Evolutionary conservation across 352 stramenopile species (phyloP).

Genomic region (Pythium sukuiense): DNA sequence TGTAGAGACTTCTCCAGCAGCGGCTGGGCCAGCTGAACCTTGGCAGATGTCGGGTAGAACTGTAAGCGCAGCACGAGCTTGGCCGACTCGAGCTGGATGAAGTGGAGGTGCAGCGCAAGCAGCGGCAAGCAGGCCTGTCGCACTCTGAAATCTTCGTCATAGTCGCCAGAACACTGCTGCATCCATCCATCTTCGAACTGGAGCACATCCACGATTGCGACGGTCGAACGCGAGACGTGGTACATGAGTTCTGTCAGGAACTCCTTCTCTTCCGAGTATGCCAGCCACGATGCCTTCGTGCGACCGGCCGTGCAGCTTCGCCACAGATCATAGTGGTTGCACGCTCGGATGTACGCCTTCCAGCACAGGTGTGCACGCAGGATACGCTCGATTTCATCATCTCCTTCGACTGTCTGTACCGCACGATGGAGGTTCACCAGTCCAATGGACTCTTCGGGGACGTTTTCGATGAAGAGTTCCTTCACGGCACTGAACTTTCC

Average conservation of each 20-base stretch:
- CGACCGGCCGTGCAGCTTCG: constrained; percentile 47
- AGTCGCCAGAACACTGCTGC: constrained; percentile 43
- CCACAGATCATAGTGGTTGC: constrained; percentile 71
- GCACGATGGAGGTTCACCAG: constrained; percentile 57
- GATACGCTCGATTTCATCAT: constrained; percentile 52
- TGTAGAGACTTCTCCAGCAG: constrained; percentile 75
- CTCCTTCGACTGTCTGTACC: constrained; percentile 34
- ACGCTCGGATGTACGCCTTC: constrained; percentile 68
- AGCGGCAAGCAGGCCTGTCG: constrained; percentile 61
- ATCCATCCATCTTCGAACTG: constrained; percentile 85
- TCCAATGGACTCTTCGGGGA: constrained; percentile 72
- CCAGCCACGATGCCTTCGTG: constrained; percentile 19
- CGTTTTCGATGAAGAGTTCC: constrained; percentile 51
- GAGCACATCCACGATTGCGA: constrained; percentile 61
- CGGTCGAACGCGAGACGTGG: constrained; percentile 54
- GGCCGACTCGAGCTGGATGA: constrained; percentile 75
- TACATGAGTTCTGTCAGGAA: constrained; percentile 78
- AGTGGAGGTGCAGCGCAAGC: constrained; percentile 74
- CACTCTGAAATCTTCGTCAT: constrained; percentile 43
- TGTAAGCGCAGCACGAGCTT: constrained; percentile 69
- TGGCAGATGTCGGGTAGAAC: constrained; percentile 58
- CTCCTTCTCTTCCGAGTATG: constrained; percentile 81
- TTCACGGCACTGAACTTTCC: constrained; percentile 66
- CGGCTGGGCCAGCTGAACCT: constrained; percentile 53
- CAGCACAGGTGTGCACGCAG: constrained; percentile 72